These are phyloP conservation scores for Coleophoma crateriformis DNA, from an alignment of 2,329 filamentous ascomycete species.

Conservation along the genomic window DNA sequence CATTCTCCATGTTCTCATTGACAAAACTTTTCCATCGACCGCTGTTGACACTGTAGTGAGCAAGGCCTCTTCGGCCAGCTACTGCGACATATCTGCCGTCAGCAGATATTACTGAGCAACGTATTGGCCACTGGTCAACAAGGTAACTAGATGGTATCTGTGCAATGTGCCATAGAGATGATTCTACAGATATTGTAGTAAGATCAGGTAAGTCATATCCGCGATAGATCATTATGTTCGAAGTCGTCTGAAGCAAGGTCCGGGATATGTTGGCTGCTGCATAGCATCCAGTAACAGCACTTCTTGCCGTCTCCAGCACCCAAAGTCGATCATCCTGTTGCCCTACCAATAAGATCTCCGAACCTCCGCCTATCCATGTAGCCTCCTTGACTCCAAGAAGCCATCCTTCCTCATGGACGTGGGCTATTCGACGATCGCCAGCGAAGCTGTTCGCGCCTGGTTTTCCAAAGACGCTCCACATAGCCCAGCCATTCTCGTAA, in stretches of 20 bases:
- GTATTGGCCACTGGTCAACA: conserved; percentile 88
- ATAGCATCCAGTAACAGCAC: conserved; percentile 88
- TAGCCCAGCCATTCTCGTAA: conserved; percentile 88
- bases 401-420: conserved; percentile 74
- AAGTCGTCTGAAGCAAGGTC: conserved; percentile 82
- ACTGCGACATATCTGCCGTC: conserved; percentile 94
- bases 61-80: conserved; percentile 86
- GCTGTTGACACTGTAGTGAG: conserved; percentile 92
- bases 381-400: conserved; percentile 72
- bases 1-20: conserved; percentile 74
- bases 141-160: conserved; percentile 83
- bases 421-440: conserved; percentile 57
- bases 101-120: conserved; percentile 77
- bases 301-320: conserved; percentile 87
- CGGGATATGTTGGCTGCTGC: conserved; percentile 85
- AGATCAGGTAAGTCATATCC: conserved; percentile 89
- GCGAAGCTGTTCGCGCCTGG: conserved; percentile 79
- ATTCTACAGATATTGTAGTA: conserved; percentile 85
- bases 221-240: conserved; percentile 85
- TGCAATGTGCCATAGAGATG: conserved; percentile 90
- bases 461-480: conserved; percentile 97
- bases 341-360: conserved; percentile 73
- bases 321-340: conserved; percentile 73
- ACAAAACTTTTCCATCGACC: conserved; percentile 94
- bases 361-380: conserved; percentile 83